Base-by-base conservation (phyloP, 2,329 filamentous ascomycete species). In the Aspergillus fijiensis region DNA sequence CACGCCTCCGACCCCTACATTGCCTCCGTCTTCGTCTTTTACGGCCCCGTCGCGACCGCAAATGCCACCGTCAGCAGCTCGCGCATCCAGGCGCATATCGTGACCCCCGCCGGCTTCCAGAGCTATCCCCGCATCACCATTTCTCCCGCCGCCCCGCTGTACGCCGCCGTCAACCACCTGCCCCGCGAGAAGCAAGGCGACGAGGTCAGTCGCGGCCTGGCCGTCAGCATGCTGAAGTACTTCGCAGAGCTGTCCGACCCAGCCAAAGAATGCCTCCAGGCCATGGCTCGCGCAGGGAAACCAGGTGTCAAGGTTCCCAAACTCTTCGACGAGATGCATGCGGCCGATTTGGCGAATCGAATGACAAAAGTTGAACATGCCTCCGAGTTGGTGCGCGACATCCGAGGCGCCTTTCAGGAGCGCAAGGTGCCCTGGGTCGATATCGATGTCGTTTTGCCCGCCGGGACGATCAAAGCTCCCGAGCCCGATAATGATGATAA, bases 111-210 rank as follows among this genome's bases (percentile, higher is more conserved):
- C 65, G 95, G 95, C 66, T 89, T 96, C 69, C 89, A 91, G 72
- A 94, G 90, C 68, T 99, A 94, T 74, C 88, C 91, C 61, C 91
- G 94, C 70, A 87, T 99, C 67, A 96, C 94, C 62, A 89, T 98
- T 66, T 96, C 94, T 25, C 95, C 95, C 49, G 96, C 90, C 71
- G 96, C 94, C 51, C 87, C 92, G 55, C 89, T 96, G 71, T 98
- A 98, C 77, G 85, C 87, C 66, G 94, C 93, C 57, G 95, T 99
- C 75, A 88, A 91, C 73, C 87, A 93, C 74, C 84, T 99, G 49
- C 92, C 95, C 48, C 89, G 92, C 72, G 94, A 97, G 74, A 92
- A 93, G 76, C 95, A 98, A 80, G 94, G 94, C 70, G 94, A 98
- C 74, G 94, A 98, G 76, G 84, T 96, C 65, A 96, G 90, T 77